Base-by-base conservation (phyloP, 1,284 basidiomycete species). In the Ustilago hordei region DNA sequence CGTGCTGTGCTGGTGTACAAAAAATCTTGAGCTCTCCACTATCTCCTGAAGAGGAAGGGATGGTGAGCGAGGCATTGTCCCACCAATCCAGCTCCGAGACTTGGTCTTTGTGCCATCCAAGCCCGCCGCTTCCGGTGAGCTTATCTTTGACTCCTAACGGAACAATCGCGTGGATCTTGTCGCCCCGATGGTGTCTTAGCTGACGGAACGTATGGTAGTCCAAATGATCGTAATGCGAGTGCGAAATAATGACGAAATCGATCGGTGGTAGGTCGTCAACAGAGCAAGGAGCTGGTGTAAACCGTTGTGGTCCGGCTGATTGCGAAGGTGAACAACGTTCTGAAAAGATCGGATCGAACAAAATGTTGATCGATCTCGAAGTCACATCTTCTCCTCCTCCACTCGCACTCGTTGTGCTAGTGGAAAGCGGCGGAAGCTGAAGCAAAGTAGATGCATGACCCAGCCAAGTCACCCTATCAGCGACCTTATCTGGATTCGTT, bases 141-240 rank as follows among this genome's bases (percentile, higher is more conserved):
- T 81, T 82, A 1, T 65, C 73, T 64, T 79, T 81, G 52, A 81
- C 75, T 0, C 82, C 82, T 1, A 85, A 70, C 15, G 80, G 80
- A 12, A 82, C 82, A 17, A 84, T 58, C 17, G 84, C 84, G 31
- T 80, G 78, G 8, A 84, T 59, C 17, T 60, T 53, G 2, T 67
- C 60, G 3, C 57, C 48, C 13, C 75, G 72, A 0, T 31, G 13
- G 6, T 72, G 47, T 50, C 63, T 78, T 0, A 38, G 19, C 5
- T 72, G 47, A 52, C 63, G 81, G 12, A 85, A 76, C 23, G 81
- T 81, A 47, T 73, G 66, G 32, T 66, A 69, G 70, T 85, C 84
- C 32, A 85, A 75, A 63, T 85, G 84, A 65, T 85, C 84, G 62
- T 83, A 85, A 65, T 85, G 84, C 50, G 80, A 81, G 70, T 85